phyloP scores from a whole-genome alignment of 768 basidiomycete genomes.

The Clavulina sp. region DNA sequence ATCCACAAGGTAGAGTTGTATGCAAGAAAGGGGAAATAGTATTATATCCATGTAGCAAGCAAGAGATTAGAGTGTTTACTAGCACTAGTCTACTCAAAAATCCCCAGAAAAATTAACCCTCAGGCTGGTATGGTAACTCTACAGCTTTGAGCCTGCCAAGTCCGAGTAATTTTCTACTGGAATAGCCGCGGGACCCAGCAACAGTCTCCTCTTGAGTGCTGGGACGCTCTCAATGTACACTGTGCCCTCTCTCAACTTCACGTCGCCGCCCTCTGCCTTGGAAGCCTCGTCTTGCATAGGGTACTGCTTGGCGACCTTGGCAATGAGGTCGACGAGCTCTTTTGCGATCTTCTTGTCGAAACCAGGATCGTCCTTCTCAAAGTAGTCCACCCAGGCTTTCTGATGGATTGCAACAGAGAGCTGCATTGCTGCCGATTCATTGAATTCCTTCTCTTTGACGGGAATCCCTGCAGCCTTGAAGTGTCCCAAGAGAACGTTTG shows the following conservation, averaged over 20 bases:
- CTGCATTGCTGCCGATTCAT: conserved; percentile 30
- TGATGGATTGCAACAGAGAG: conserved; percentile 44
- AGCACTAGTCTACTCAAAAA: too few species aligned
- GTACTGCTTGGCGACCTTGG: conserved; percentile 35
- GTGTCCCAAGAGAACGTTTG: conserved; percentile 39
- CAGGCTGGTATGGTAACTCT: too few species aligned
- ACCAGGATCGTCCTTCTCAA: conserved; percentile 17
- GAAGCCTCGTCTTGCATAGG: conserved; percentile 22
- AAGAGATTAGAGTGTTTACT: too few species aligned
- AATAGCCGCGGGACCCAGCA: conserved; percentile 36
- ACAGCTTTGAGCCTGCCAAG: conserved; percentile 8
- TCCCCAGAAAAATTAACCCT: too few species aligned
- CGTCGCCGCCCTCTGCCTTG: conserved; percentile 29
- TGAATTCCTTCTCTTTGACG: conserved; percentile 35
- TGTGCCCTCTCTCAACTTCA: conserved; percentile 29
- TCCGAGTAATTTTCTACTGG: conserved; percentile 29
- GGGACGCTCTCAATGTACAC: conserved; percentile 47
- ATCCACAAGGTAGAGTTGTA: too few species aligned
- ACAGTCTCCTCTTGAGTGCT: conserved; percentile 44
- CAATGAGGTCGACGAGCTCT: conserved; percentile 36
- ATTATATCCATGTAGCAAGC: too few species aligned
- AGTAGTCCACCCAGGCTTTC: conserved; percentile 37
- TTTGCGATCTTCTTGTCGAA: conserved; percentile 26
- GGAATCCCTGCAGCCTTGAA: conserved; percentile 33
- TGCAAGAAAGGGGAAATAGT: too few species aligned